These are phyloP conservation scores for Oryza rufipogon DNA, from an alignment of 176 grass and related monocot genomes.

Conservation along the genomic window DNA sequence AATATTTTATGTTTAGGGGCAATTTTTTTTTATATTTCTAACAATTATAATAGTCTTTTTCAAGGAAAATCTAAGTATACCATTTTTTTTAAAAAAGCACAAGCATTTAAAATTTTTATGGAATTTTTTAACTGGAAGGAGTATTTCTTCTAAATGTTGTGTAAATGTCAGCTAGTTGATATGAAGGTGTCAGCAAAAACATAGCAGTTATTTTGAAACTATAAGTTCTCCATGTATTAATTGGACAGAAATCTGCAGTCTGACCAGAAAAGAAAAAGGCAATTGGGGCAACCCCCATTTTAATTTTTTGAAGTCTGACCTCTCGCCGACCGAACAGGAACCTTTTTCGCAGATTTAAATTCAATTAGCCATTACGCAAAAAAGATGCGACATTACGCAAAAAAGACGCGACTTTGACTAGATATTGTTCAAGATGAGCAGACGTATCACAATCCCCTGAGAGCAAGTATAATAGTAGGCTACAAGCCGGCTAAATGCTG, in stretches of 20 bases:
- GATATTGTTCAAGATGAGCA: not conserved
- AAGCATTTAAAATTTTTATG: too few relatives aligned
- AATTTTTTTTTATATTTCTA: too few relatives aligned
- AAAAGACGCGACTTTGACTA: not conserved
- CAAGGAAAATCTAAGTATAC: too few relatives aligned
- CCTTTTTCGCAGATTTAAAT: not conserved
- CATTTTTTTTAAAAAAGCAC: too few relatives aligned
- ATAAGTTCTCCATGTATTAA: not conserved
- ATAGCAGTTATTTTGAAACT: not conserved
- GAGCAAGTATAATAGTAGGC: too few relatives aligned
- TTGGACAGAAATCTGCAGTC: not conserved
- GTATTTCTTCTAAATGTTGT: too few relatives aligned
- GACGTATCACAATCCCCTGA: not conserved
- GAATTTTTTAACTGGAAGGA: too few relatives aligned
- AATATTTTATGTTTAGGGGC: too few relatives aligned
- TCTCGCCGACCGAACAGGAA: not conserved
- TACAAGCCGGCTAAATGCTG: too few relatives aligned
- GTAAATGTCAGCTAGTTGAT: too few relatives aligned
- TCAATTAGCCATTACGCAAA: not conserved
- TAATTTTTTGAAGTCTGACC: not conserved
- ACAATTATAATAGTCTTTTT: too few relatives aligned
- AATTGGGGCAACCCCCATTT: not conserved
- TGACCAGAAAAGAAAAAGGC: not conserved
- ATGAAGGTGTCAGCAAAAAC: not conserved
- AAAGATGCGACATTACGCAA: not conserved